Evolutionary conservation across 2,329 filamentous ascomycete genomes (phyloP).

Genomic region (Epichloe glyceriae): DNA sequence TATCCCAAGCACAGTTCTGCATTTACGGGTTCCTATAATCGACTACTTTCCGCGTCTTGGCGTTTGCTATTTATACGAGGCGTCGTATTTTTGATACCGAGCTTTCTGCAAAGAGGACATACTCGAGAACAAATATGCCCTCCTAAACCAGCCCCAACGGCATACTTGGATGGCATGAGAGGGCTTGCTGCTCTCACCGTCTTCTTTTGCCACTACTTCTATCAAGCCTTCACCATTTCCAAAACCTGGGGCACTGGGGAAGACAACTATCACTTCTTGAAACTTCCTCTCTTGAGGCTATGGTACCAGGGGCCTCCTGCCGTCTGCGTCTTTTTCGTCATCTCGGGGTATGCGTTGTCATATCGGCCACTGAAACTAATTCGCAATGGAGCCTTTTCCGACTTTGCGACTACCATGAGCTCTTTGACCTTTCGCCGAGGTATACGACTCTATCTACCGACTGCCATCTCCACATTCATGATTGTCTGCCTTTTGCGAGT

Average conservation of each 20-base stretch:
- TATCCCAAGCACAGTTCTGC: conserved; percentile 11
- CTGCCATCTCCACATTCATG: conserved; percentile 35
- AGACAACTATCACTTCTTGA: conserved; percentile 32
- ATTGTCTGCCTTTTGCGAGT: conserved; percentile 30
- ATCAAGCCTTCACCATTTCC: conserved; percentile 38
- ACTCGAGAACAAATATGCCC: conserved; percentile 27
- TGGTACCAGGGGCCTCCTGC: conserved; percentile 42
- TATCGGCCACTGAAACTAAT: conserved; percentile 37
- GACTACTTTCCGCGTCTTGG: conserved; percentile 22
- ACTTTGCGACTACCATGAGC: conserved; percentile 31
- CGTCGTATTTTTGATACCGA: conserved; percentile 36
- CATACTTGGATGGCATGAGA: conserved; percentile 46
- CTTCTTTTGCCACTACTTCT: conserved; percentile 44
- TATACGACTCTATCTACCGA: conserved; percentile 39
- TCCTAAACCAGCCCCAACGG: conserved; percentile 34
- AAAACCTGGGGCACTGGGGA: conserved; percentile 34
- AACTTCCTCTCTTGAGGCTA: conserved; percentile 40
- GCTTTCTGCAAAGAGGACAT: conserved; percentile 34
- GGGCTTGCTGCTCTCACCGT: conserved; percentile 43
- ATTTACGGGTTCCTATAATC: conserved; percentile 16
- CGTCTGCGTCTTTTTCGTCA: conserved; percentile 49
- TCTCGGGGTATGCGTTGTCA: conserved; percentile 47
- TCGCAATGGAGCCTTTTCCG: conserved; percentile 23
- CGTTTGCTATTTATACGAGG: conserved; percentile 24
- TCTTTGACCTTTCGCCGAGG: conserved; percentile 39